phyloP scores from a whole-genome alignment of 345 rosid genomes.

The Arabis hirsuta region DNA sequence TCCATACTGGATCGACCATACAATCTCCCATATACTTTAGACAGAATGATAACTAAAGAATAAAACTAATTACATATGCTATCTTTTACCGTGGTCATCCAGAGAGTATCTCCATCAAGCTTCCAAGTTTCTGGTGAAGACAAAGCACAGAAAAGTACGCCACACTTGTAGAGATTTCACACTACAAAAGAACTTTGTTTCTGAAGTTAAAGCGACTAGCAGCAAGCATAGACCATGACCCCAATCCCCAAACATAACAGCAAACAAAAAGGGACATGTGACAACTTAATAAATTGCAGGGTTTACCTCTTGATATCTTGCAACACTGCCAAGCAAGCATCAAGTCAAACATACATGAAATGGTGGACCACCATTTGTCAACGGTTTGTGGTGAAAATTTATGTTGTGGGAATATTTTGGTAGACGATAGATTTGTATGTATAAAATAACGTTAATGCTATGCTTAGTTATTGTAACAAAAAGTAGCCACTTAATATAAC shows the following conservation, averaged over 20 bases:
- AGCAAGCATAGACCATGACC: conserved; percentile 98
- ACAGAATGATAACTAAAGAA: no score
- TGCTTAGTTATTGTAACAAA: no score
- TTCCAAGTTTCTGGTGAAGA: conserved; percentile 84
- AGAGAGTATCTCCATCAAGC: conserved; percentile 98
- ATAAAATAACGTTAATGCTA: no score
- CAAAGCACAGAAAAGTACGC: conserved; percentile 20
- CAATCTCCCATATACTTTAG: no score
- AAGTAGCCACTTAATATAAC: no score
- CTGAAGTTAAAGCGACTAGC: conserved; percentile 57
- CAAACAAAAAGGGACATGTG: conserved; percentile 97
- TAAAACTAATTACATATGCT: no score
- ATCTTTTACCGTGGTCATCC: conserved; percentile 35
- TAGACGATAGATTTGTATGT: no score
- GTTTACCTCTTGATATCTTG: conserved; percentile 96
- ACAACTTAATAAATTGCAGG: conserved; percentile 90
- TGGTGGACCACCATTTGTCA: background rate
- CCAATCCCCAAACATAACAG: conserved; percentile 99
- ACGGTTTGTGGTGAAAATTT: no score
- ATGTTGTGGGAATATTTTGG: no score
- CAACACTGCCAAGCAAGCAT: conserved; percentile 73
- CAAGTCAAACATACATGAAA: conserved; percentile 37
- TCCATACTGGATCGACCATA: no score
- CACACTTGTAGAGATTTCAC: background rate
- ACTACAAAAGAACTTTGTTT: conserved; percentile 26